Base-by-base conservation (phyloP, 768 basidiomycete species). In the Crucibulum laeve region DNA sequence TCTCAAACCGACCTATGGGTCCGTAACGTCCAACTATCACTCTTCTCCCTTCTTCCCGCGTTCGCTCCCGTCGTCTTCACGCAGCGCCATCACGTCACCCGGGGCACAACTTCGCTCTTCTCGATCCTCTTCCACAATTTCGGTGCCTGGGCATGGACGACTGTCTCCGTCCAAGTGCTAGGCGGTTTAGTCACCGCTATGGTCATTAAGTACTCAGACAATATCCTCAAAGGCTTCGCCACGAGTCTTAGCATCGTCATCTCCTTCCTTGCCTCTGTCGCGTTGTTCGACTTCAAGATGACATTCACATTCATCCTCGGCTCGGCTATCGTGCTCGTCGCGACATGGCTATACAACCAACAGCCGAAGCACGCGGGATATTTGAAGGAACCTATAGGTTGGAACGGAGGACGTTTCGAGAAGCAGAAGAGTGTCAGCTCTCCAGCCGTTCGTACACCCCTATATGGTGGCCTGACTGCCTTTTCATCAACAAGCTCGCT, bases 151-250 rank as follows among this genome's bases (percentile, higher is more conserved):
- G 93, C 93, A 23, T 91, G 91, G 84, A 85, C 85, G 18, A 93
- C 92, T 2, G 91, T 96, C 34, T 58, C 75, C 28, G 84, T 89
- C 15, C 91, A 96, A 64, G 91, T 94, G 3, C 62, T 94, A 17
- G 93, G 93, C n/a, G 93, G 93, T 1, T 69, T 96, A 40, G 71
- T 96, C 52, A 96, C 93, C 4, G 93, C 93, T 2, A 68, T 95
- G 63, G 93, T 95, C 28, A 95, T 95, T 76, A 89, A 93, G 58
- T 93, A 94, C 61, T 84, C 88, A 37, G 90, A 91, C 62, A 94
- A 93, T 63, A 88, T 87, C 50, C 71, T 87, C 60, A 92, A 93
- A 65, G 95, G 95, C 25, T 97, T 98, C 57, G 95, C 95, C 8
- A 97, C 95, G 3, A 89, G 86, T 50, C 72, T 98, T 48, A 88